A percentile compares a stretch with the other conserved stretches of the same genome.
phyloP scores from a whole-genome alignment of 345 rosid genomes.

The Acer negundo region DNA sequence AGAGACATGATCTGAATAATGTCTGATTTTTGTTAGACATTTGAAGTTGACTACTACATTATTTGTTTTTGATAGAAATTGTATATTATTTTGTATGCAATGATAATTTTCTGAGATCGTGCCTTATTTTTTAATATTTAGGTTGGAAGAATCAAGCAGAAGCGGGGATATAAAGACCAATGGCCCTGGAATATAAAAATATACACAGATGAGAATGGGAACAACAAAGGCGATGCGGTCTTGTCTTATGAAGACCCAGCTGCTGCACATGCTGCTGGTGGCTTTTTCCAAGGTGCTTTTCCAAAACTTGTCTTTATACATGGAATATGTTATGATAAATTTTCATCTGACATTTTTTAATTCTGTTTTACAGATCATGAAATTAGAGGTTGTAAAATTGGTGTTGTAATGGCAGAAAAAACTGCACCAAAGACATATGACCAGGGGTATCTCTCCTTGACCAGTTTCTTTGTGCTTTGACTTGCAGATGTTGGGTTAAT shows the following conservation, averaged over 20 bases:
- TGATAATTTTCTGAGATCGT: slow-evolving; percentile 1
- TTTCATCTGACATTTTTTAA: background rate
- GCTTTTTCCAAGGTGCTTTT: slow-evolving; percentile 72
- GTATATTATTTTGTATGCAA: background rate
- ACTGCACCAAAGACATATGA: slow-evolving; percentile 72
- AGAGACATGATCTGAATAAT: background rate
- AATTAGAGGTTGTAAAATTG: slow-evolving; percentile 77
- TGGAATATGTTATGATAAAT: background rate
- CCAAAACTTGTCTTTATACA: slow-evolving; percentile 5
- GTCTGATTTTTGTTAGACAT: background rate
- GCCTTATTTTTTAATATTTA: slow-evolving; percentile 22
- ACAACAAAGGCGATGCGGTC: slow-evolving; percentile 88
- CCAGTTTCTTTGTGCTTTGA: background rate
- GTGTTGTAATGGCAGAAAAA: slow-evolving; percentile 93
- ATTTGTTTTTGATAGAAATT: background rate
- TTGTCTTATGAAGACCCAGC: slow-evolving; percentile 95
- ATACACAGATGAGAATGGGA: slow-evolving; percentile 92
- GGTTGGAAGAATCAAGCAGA: slow-evolving; percentile 98
- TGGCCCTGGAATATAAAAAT: slow-evolving; percentile 97
- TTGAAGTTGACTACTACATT: background rate
- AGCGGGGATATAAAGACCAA: slow-evolving; percentile 95
- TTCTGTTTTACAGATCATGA: slow-evolving; percentile 63
- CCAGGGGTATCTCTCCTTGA: slow-evolving; percentile 53
- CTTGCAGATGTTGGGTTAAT: slow-evolving; percentile 10
- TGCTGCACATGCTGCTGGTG: slow-evolving; percentile 94